Evolutionary conservation across 352 stramenopile species (phyloP).

Genomic region (Phytophthora capsici): DNA sequence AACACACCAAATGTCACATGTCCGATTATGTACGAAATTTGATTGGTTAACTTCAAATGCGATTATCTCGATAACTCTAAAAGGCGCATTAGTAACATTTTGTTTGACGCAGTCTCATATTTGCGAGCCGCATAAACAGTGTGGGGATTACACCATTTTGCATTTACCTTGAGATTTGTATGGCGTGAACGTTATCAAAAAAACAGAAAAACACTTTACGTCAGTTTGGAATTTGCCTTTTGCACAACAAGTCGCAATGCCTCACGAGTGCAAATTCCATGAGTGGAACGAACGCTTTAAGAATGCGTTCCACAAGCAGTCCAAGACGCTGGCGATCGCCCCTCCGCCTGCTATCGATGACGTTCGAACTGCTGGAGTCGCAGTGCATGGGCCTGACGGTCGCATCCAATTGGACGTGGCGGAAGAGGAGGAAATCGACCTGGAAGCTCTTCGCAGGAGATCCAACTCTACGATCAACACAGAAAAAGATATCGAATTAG

Average conservation of each 20-base stretch:
- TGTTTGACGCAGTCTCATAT: no score
- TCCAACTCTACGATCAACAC: slow-evolving; percentile 17
- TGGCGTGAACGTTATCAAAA: no score
- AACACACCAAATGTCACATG: no score
- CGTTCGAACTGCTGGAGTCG: slow-evolving; percentile 34
- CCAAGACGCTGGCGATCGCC: slow-evolving; percentile 3
- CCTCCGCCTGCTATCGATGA: slow-evolving; percentile 8
- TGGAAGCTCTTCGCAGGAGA: slow-evolving; percentile 22
- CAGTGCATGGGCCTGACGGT: slow-evolving; percentile 32
- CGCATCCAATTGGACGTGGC: slow-evolving; percentile 37
- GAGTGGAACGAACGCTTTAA: slow-evolving; percentile 38
- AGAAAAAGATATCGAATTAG: slow-evolving; percentile 11
- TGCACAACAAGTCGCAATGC: slow-evolving; percentile 6
- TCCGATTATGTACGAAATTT: no score
- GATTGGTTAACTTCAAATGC: no score
- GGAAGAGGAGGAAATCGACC: slow-evolving; percentile 40
- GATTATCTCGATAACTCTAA: no score
- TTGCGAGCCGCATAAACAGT: no score
- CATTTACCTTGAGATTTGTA: no score
- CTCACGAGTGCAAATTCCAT: slow-evolving; percentile 35
- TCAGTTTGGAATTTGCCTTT: no score
- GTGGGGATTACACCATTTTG: no score
- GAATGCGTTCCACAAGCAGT: slow-evolving; percentile 24
- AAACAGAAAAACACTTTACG: no score
- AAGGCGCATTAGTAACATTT: no score